phyloP scores from a whole-genome alignment of 2,329 filamentous ascomycete species.

The Fusarium duplospermum region DNA sequence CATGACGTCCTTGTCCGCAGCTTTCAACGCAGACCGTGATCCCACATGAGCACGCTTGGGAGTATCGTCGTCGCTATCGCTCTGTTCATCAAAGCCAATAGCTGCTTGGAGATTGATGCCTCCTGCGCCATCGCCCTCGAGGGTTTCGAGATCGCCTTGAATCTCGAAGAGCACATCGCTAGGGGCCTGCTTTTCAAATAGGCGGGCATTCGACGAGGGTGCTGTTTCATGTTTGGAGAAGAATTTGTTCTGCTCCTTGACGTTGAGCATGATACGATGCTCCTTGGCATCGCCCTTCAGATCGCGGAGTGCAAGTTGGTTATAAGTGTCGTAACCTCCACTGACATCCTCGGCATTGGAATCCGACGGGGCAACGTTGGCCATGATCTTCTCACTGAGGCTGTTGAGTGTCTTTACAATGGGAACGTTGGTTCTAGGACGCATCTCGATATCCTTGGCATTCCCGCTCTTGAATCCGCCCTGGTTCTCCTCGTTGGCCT shows the following conservation, averaged over 20 bases:
- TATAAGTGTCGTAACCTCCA: slow-evolving; percentile 79
- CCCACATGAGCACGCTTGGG: slow-evolving; percentile 70
- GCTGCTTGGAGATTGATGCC: slow-evolving; percentile 71
- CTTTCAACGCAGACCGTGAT: slow-evolving; percentile 73
- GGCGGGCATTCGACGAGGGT: slow-evolving; percentile 56
- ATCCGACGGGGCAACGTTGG: slow-evolving; percentile 84
- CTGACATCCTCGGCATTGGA: slow-evolving; percentile 67
- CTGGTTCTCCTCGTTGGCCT: slow-evolving; percentile 95
- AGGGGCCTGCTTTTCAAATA: slow-evolving; percentile 78
- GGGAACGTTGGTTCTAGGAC: slow-evolving; percentile 82
- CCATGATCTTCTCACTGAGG: slow-evolving; percentile 93
- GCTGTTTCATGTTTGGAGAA: slow-evolving; percentile 72
- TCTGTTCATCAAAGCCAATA: slow-evolving; percentile 77
- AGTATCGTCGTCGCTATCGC: slow-evolving; percentile 73
- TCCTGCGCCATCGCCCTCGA: slow-evolving; percentile 60
- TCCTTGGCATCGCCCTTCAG: slow-evolving; percentile 80
- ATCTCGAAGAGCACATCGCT: slow-evolving; percentile 74
- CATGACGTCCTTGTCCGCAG: slow-evolving; percentile 75
- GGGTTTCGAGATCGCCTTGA: slow-evolving; percentile 68
- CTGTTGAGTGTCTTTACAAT: slow-evolving; percentile 91
- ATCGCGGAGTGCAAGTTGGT: slow-evolving; percentile 82
- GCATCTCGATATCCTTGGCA: slow-evolving; percentile 89
- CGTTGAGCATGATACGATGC: slow-evolving; percentile 83
- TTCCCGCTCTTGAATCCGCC: slow-evolving; percentile 86
- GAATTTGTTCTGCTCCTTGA: slow-evolving; percentile 88